A percentile compares a stretch with the other conserved stretches of the same genome.
Conservation (phyloP, 768 basidiomycete genomes). For the Tephrocybe sp. region DNA sequence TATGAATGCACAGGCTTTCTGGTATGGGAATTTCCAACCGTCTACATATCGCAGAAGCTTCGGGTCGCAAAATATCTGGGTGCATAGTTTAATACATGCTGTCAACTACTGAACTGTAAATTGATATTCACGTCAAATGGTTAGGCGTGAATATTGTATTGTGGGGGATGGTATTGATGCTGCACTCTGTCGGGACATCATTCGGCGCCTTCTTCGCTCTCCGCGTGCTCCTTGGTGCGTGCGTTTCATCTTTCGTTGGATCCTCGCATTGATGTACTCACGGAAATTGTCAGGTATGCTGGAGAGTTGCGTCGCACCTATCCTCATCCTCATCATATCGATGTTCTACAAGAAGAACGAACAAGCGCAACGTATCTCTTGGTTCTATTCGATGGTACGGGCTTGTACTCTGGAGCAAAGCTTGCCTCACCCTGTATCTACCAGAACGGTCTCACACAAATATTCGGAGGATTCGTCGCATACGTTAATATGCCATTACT, state of each 20-base stretch:
- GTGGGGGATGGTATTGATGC: constrained; percentile 60
- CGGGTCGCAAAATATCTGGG: constrained; percentile 62
- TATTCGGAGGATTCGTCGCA: constrained; percentile 64
- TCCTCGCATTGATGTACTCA: background rate
- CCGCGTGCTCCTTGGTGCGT: constrained; percentile 55
- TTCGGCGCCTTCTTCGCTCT: constrained; percentile 64
- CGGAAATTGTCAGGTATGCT: constrained; percentile 48
- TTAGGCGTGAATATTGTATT: constrained; percentile 54
- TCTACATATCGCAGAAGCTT: constrained; percentile 62
- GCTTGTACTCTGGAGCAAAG: background rate
- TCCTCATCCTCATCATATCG: constrained; percentile 57
- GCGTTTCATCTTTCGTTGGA: background rate
- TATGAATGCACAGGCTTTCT: constrained; percentile 46
- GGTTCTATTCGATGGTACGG: constrained; percentile 65
- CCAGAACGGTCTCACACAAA: constrained; percentile 56
- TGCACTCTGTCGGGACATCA: constrained; percentile 53
- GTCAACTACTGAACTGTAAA: no score
- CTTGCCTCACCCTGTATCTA: background rate
- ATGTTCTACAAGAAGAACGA: constrained; percentile 73
- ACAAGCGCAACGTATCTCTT: constrained; percentile 58
- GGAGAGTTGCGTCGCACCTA: constrained; percentile 64
- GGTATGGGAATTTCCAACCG: constrained; percentile 63
- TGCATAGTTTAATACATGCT: no score
- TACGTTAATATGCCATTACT: constrained; percentile 38
- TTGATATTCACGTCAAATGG: background rate